phyloP scores from a whole-genome alignment of 306 rosid species.

The Crotalaria pallida region DNA sequence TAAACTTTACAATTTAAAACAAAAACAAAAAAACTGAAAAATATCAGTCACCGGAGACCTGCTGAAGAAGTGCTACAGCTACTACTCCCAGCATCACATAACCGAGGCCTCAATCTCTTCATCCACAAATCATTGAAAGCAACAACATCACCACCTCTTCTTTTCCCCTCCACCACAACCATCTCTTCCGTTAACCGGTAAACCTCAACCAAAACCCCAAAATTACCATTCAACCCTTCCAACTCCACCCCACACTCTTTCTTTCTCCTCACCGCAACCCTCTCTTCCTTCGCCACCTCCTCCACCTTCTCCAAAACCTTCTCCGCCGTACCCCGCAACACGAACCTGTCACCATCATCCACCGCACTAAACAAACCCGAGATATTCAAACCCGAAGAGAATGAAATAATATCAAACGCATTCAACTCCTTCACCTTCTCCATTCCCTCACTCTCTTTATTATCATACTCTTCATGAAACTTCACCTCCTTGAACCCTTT shows the following conservation, averaged over 20 bases:
- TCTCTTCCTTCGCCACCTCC: constrained; percentile 34
- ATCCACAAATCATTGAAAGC: constrained; percentile 38
- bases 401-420: constrained; percentile 63
- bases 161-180: constrained; percentile 57
- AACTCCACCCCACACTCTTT: constrained; percentile 45
- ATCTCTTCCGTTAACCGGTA: constrained; percentile 39
- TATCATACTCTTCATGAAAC: constrained; percentile 26
- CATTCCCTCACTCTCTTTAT: constrained; percentile 15
- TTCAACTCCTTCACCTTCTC: constrained; percentile 37
- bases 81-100: background rate
- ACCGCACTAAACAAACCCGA: constrained; percentile 40
- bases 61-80: constrained; percentile 10
- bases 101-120: constrained; percentile 34
- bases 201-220: constrained; percentile 31
- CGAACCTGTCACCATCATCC: constrained; percentile 34
- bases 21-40: background rate
- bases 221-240: constrained; percentile 34
- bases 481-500: constrained; percentile 40
- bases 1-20: background rate
- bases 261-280: constrained; percentile 38
- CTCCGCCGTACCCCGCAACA: constrained; percentile 34
- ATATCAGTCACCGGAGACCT: background rate
- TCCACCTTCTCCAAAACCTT: constrained; percentile 31
- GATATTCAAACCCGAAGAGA: constrained; percentile 55
- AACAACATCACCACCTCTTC: constrained; percentile 28